Evolutionary conservation across 2,329 filamentous ascomycete genomes (phyloP).

Genomic region (Claviceps purpurea): DNA sequence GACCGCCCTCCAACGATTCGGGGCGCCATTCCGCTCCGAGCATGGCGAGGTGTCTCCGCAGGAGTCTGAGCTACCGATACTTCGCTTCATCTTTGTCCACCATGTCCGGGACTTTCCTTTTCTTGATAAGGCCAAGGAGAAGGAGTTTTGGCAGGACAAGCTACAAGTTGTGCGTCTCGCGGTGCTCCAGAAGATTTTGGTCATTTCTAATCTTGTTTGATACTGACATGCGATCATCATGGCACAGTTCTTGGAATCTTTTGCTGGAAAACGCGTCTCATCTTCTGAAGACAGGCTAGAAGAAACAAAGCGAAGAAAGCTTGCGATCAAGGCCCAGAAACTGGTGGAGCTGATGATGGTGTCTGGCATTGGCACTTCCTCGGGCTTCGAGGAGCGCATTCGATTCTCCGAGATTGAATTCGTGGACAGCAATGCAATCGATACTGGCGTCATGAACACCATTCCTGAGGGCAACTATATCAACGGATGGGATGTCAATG

Average conservation of each 20-base stretch:
- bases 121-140: slow-evolving; percentile 88
- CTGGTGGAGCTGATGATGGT: slow-evolving; percentile 99
- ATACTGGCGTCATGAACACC: slow-evolving; percentile 75
- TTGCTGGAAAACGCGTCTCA: slow-evolving; percentile 92
- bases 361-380: slow-evolving; percentile 86
- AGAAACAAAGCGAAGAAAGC: slow-evolving; percentile 86
- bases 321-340: slow-evolving; percentile 88
- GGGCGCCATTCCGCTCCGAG: slow-evolving; percentile 86
- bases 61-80: slow-evolving; percentile 83
- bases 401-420: slow-evolving; percentile 95
- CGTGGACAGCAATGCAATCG: slow-evolving; percentile 83
- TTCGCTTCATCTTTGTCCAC: slow-evolving; percentile 95
- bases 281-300: slow-evolving; percentile 92
- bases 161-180: slow-evolving; percentile 64
- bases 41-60: slow-evolving; percentile 84
- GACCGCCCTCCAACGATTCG: slow-evolving; percentile 87
- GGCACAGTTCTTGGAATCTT: slow-evolving; percentile 79
- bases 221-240: background rate
- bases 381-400: slow-evolving; percentile 94
- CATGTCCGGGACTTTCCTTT: slow-evolving; percentile 98
- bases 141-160: slow-evolving; percentile 99
- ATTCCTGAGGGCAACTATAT: slow-evolving; percentile 83
- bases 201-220: background rate
- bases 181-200: background rate
- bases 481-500: slow-evolving; percentile 95